Percentiles rank a stretch among this genome's conserved stretches.
These are phyloP conservation scores for Platanthera zijinensis DNA, from an alignment of 106 monocot species.

Conservation along the genomic window DNA sequence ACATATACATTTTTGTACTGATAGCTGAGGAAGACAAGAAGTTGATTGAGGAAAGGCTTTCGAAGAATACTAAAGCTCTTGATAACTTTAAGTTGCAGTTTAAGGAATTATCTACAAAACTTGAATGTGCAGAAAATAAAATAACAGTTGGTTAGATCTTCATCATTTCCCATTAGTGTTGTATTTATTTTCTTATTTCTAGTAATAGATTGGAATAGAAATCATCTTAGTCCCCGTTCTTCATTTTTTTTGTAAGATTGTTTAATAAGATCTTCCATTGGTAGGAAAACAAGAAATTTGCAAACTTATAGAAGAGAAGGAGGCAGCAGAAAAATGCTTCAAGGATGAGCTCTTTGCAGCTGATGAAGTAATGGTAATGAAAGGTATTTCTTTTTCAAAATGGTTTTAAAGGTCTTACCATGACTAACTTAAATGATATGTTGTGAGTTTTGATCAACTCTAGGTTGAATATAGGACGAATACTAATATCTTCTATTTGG, in stretches of 20 bases:
- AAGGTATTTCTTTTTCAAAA: constrained; percentile 39
- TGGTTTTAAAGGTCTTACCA: background rate
- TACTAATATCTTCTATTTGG: background rate
- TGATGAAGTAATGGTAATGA: constrained; percentile 39
- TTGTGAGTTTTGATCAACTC: background rate
- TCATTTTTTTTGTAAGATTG: background rate
- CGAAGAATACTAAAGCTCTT: constrained; percentile 46
- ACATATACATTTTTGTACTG: background rate
- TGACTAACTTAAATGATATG: background rate
- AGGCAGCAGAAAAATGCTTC: constrained; percentile 40
- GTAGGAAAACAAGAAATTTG: constrained; percentile 59
- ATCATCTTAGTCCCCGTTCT: background rate
- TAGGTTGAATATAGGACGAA: background rate
- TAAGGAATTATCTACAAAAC: constrained; percentile 42
- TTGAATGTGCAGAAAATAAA: constrained; percentile 44
- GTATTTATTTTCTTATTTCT: background rate
- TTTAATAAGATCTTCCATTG: background rate
- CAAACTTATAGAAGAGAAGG: constrained; percentile 52
- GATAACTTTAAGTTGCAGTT: constrained; percentile 55
- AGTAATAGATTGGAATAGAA: background rate
- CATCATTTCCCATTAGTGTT: background rate
- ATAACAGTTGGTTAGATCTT: constrained; percentile 43
- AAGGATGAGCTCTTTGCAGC: constrained; percentile 30
- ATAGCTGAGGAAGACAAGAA: constrained; percentile 89
- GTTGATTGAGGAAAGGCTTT: constrained; percentile 58